Evolutionary conservation across 2,329 filamentous ascomycete species (phyloP), one percentile per base, ranked within the genome.

Genomic region (Curvularia spicifera): DNA sequence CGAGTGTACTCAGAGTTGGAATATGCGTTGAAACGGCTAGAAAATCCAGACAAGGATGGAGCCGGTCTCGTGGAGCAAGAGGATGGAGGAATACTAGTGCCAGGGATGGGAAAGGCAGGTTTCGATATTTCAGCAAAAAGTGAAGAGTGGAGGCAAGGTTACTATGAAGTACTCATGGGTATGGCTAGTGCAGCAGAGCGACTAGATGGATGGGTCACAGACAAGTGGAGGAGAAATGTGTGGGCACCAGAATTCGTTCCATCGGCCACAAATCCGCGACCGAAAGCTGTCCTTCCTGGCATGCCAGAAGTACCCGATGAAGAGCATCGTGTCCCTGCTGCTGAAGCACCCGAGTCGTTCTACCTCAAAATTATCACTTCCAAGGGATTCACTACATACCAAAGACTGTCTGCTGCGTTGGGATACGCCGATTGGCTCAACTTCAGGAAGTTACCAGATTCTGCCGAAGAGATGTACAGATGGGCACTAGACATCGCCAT

Each of bases 361-460:
- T 98, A 98, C 73, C 84, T 90, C 77, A 90, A 90, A 70, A 87
- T 97, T 48, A 78, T 97, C 53, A 91, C 88, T 6, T 94, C 91
- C 0, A 84, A 85, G 53, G 94, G 94, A 1, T 91, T 98, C 69
- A 89, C 85, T 0, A 83, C 86, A n/a, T 84, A 87, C 56, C 92
- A 98, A 76, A 88, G 87, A 69, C 81, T 97, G 51, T 88, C 94
- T 57, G 93, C 93, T 4, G 89, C 91, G 3, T 79, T 97, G 42
- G 89, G 89, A 1, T 96, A 93, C 73, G 94, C 90, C 1, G 89
- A 91, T 53, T 97, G 91, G 85, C 82, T 96, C 39, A 90, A 93
- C 65, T 94, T 87, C 78, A 94, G 93, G 78, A 82, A 85, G 1
- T 75, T 87, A 26, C 78, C 83, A 1, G 85, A 87, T 4, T 87